Percentiles rank a stretch among this genome's conserved stretches.
phyloP scores from a whole-genome alignment of 2,329 filamentous ascomycete species.

The Emmonsia crescens region DNA sequence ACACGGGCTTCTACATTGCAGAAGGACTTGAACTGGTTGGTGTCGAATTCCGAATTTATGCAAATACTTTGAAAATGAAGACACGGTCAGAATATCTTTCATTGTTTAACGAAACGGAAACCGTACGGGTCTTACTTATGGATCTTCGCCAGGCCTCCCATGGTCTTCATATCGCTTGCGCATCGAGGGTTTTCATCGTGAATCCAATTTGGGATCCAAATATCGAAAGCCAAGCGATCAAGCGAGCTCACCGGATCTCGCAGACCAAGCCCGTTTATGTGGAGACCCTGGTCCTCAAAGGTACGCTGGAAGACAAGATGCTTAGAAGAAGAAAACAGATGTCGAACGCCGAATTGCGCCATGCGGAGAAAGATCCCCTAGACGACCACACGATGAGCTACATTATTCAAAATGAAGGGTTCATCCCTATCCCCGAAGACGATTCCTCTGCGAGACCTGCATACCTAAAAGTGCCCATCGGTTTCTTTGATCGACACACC shows the following conservation, averaged over 20 bases:
- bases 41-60: constrained; percentile 50
- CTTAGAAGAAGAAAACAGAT: constrained; percentile 62
- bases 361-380: constrained; percentile 45
- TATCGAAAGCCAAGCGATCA: constrained; percentile 83
- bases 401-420: constrained; percentile 47
- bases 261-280: constrained; percentile 69
- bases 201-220: constrained; percentile 77
- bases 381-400: constrained; percentile 48
- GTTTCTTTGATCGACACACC: constrained; percentile 30
- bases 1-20: constrained; percentile 75
- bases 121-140: constrained; percentile 74
- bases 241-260: constrained; percentile 77
- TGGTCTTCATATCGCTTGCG: constrained; percentile 72
- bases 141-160: constrained; percentile 83
- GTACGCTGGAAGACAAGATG: constrained; percentile 78
- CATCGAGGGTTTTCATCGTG: constrained; percentile 79
- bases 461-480: constrained; percentile 19
- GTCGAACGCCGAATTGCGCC: constrained; percentile 51
- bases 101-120: constrained; percentile 59
- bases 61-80: constrained; percentile 45
- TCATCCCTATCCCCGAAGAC: constrained; percentile 34
- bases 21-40: constrained; percentile 65
- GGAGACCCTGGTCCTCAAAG: constrained; percentile 70
- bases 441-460: constrained; percentile 18
- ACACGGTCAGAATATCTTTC: constrained; percentile 65